A percentile compares a stretch with the other conserved stretches of the same genome.
phyloP scores from a whole-genome alignment of 2,329 filamentous ascomycete genomes.

The Aspergillus brunneoviolaceus region DNA sequence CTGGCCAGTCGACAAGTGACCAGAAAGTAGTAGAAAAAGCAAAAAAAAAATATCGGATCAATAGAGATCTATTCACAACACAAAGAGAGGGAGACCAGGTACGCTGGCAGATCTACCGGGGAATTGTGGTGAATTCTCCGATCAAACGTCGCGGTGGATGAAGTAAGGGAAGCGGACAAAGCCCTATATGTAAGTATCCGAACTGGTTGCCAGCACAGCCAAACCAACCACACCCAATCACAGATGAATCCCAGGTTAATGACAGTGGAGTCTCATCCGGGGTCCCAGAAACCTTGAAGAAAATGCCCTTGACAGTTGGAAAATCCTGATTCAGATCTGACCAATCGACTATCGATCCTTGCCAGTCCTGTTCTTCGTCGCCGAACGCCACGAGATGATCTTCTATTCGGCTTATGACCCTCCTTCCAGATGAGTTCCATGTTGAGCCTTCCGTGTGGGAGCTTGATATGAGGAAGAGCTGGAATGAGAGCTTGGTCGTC shows the following conservation, averaged over 20 bases:
- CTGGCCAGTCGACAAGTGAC: not conserved
- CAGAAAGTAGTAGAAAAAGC: not conserved
- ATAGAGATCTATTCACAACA: not conserved
- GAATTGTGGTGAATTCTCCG: conserved; percentile 3
- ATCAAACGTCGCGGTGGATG: conserved; percentile 13
- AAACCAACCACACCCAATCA: conserved; percentile 16
- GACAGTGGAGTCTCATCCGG: not conserved
- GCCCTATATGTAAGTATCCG: conserved; percentile 34
- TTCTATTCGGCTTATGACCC: not conserved
- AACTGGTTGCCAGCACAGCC: conserved; percentile 6
- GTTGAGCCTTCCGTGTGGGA: conserved; percentile 5
- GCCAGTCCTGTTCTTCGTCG: not conserved
- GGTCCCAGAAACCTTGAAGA: not conserved
- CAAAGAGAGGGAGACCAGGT: not conserved
- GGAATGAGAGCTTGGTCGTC: not conserved
- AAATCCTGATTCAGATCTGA: not conserved
- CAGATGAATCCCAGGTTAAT: not conserved
- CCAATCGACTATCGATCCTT: not conserved
- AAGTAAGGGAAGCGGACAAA: conserved; percentile 17
- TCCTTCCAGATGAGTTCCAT: not conserved
- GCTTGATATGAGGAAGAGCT: conserved; percentile 6
- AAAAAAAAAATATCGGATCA: not conserved
- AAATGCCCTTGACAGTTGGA: not conserved
- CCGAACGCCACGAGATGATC: not conserved
- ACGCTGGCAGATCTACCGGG: conserved; percentile 1